phyloP scores from a whole-genome alignment of 2,329 filamentous ascomycete genomes.

The Elsinoe arachidis region DNA sequence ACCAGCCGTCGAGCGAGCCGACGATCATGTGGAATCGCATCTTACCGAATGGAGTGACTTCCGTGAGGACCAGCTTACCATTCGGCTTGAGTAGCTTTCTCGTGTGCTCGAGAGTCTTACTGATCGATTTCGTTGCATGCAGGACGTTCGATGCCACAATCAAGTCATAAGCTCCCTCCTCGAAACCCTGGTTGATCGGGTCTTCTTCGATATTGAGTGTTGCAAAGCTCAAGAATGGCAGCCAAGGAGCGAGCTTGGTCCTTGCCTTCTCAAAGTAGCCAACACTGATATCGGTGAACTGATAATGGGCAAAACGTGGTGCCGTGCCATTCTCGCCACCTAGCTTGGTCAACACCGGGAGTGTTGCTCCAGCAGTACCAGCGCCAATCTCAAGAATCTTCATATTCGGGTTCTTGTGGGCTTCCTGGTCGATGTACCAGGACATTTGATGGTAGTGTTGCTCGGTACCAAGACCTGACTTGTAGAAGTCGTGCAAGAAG shows the following conservation, averaged over 20 bases:
- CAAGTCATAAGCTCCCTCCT: constrained; percentile 20
- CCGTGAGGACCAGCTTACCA: constrained; percentile 20
- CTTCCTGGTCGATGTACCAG: constrained; percentile 26
- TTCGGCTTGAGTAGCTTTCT: constrained; percentile 22
- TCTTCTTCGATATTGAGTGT: constrained; percentile 27
- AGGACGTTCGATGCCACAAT: constrained; percentile 22
- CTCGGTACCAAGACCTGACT: not conserved
- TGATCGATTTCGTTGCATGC: constrained; percentile 19
- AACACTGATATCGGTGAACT: constrained; percentile 38
- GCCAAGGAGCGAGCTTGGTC: not conserved
- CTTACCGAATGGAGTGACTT: constrained; percentile 16
- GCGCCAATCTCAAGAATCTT: constrained; percentile 39
- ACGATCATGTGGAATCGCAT: constrained; percentile 22
- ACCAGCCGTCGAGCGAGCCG: constrained; percentile 33
- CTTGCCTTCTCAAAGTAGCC: constrained; percentile 27
- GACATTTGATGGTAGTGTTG: constrained; percentile 1
- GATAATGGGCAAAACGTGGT: constrained; percentile 28
- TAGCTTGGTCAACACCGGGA: constrained; percentile 28
- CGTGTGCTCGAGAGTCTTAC: constrained; percentile 18
- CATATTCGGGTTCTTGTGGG: constrained; percentile 34
- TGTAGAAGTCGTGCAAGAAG: constrained; percentile 31
- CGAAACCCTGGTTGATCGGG: constrained; percentile 29
- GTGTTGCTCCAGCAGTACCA: constrained; percentile 38
- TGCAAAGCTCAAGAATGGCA: constrained; percentile 26
- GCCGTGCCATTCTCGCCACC: not conserved